Evolutionary conservation across 306 rosid species (phyloP).

Genomic region (Mucuna pruriens): DNA sequence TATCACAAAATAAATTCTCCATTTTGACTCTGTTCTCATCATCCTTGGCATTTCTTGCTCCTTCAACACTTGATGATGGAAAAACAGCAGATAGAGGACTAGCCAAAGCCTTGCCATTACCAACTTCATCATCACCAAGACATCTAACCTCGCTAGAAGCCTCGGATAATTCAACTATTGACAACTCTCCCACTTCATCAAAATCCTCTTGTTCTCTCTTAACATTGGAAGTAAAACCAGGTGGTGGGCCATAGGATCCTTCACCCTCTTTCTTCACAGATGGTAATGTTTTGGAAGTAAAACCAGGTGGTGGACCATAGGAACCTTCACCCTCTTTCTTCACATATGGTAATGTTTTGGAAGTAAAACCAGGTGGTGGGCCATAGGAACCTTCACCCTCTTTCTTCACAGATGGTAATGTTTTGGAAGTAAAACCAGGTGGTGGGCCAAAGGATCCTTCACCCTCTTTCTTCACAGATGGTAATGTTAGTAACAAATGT

Average conservation of each 20-base stretch:
- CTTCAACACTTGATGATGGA: neutral
- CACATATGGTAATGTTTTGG: too few relatives aligned
- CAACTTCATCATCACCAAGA: neutral
- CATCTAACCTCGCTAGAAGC: neutral
- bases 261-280: neutral
- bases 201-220: neutral
- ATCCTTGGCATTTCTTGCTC: neutral
- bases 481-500: neutral
- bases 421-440: too few relatives aligned
- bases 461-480: neutral
- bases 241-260: neutral
- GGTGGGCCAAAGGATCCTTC: neutral
- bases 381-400: neutral
- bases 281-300: neutral
- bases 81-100: conserved; percentile 9
- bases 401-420: too few relatives aligned
- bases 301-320: conserved; percentile 9
- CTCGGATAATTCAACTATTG: neutral
- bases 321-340: neutral
- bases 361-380: conserved; percentile 14
- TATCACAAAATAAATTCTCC: neutral
- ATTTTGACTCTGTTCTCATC: neutral
- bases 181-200: neutral
- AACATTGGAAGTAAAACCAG: conserved; percentile 4
- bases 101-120: neutral